These are phyloP conservation scores for Microsporum canis DNA, from an alignment of 2,329 filamentous ascomycete species.

Conservation along the genomic window DNA sequence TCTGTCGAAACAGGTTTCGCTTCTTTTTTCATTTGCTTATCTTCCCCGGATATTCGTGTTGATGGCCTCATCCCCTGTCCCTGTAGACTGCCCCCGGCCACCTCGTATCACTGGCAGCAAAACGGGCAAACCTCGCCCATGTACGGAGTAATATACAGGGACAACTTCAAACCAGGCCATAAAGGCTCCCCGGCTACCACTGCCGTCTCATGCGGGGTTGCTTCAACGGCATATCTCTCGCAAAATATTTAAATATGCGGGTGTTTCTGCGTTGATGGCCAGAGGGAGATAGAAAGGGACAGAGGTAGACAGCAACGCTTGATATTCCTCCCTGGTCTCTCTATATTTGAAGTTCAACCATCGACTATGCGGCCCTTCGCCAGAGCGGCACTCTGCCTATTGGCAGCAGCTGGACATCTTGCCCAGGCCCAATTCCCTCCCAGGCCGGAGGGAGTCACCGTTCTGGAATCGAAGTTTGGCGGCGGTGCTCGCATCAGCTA, in stretches of 20 bases:
- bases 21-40: no score
- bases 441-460: slow-evolving; percentile 29
- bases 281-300: neutral
- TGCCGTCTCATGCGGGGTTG: neutral
- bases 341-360: neutral
- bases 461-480: slow-evolving; percentile 28
- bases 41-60: neutral
- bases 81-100: neutral
- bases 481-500: slow-evolving; percentile 36
- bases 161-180: neutral
- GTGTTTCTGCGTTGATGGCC: neutral
- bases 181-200: neutral
- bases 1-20: no score
- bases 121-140: neutral
- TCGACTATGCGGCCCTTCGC: neutral
- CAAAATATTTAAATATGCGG: neutral
- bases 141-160: neutral
- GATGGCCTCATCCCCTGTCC: neutral
- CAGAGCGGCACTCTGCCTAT: neutral
- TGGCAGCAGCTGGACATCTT: slow-evolving; percentile 4
- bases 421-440: slow-evolving; percentile 26
- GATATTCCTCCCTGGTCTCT: neutral
- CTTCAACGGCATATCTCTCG: neutral
- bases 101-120: neutral
- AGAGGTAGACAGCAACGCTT: neutral